Conservation (phyloP, 1,284 basidiomycete species). For the Cryptococcus jaspeensis region DNA sequence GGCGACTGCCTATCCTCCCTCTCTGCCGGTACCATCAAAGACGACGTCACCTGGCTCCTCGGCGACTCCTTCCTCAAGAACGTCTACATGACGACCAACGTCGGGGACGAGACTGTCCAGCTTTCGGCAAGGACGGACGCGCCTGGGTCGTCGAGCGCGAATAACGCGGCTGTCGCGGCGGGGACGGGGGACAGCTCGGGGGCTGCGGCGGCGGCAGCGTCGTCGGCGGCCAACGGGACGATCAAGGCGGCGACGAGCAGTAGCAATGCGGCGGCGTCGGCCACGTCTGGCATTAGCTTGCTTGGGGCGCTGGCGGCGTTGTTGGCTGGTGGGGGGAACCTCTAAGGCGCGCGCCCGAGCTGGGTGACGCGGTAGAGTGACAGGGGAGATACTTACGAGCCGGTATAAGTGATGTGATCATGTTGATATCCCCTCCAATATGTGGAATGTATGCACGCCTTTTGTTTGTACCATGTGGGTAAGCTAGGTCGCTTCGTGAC, state of each 20-base stretch:
- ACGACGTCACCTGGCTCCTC: conserved; percentile 67
- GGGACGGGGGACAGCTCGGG: neutral
- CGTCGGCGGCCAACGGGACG: neutral
- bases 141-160: conserved; percentile 12
- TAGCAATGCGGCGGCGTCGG: neutral
- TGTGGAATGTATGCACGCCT: too few species aligned
- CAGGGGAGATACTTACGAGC: too few species aligned
- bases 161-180: neutral
- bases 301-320: conserved; percentile 1
- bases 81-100: conserved; percentile 30
- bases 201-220: neutral
- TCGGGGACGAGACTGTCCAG: conserved; percentile 17
- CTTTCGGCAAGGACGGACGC: conserved; percentile 22
- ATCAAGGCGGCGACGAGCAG: neutral
- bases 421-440: too few species aligned
- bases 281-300: conserved; percentile 1
- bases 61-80: conserved; percentile 34
- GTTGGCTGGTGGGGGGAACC: conserved; percentile 1
- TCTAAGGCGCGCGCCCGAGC: neutral
- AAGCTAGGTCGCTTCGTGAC: too few species aligned
- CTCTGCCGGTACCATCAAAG: conserved; percentile 62
- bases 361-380: neutral
- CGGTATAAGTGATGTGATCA: too few species aligned
- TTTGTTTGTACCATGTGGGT: too few species aligned
- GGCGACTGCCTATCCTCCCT: conserved; percentile 76